phyloP scores from a whole-genome alignment of 768 basidiomycete genomes.

The Pleurotus cornucopiae region DNA sequence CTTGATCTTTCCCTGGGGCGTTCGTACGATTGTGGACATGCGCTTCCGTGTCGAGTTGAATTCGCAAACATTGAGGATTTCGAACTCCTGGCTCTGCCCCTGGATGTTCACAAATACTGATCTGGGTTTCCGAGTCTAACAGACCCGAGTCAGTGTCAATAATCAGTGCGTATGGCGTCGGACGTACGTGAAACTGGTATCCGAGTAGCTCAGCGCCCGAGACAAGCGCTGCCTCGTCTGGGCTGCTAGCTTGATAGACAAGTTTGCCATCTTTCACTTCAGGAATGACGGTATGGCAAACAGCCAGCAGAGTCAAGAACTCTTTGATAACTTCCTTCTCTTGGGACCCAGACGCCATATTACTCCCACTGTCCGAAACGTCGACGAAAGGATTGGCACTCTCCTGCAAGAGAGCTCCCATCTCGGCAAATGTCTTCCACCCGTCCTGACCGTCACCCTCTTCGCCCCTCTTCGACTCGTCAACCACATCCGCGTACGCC shows the following conservation, averaged over 20 bases:
- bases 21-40: constrained; percentile 93
- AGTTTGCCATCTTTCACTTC: constrained; percentile 88
- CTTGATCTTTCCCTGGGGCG: constrained; percentile 88
- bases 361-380: constrained; percentile 27
- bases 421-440: constrained; percentile 79
- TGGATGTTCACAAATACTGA: constrained; percentile 86
- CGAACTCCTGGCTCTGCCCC: constrained; percentile 72
- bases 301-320: constrained; percentile 81
- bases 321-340: constrained; percentile 59
- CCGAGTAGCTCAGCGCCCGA: constrained; percentile 89
- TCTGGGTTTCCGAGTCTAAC: constrained; percentile 89
- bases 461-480: constrained; percentile 76
- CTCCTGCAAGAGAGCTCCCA: constrained; percentile 52
- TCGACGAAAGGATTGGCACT: constrained; percentile 60
- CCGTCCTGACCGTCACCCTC: constrained; percentile 53
- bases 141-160: constrained; percentile 3
- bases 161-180: not conserved
- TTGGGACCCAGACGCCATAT: constrained; percentile 24
- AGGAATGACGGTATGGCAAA: constrained; percentile 98
- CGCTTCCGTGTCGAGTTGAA: constrained; percentile 98
- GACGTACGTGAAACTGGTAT: constrained; percentile 87
- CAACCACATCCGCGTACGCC: constrained; percentile 87
- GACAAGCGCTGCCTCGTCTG: constrained; percentile 95
- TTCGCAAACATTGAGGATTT: constrained; percentile 95
- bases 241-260: constrained; percentile 93